A percentile compares a stretch with the other conserved stretches of the same genome.
These are phyloP conservation scores for Corchorus olitorius DNA, from an alignment of 345 rosid genomes.

Conservation along the genomic window DNA sequence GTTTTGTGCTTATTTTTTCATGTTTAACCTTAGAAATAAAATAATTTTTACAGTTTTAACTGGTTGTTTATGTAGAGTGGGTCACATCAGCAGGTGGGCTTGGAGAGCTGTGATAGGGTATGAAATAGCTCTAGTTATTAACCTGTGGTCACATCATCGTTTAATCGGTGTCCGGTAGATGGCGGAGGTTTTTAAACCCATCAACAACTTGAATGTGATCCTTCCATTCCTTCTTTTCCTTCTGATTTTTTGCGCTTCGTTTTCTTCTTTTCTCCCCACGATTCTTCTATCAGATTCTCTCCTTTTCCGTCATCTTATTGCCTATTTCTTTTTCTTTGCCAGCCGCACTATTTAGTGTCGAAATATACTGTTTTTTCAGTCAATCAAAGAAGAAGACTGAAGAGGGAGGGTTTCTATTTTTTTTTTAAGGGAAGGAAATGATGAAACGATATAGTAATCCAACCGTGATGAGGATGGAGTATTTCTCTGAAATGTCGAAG, in stretches of 20 bases:
- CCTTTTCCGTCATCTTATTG: slow-evolving; percentile 15
- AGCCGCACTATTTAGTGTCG: slow-evolving; percentile 5
- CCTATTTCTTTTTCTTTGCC: not conserved
- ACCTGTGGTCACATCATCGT: slow-evolving; percentile 54
- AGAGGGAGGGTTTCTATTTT: not conserved
- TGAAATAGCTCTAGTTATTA: slow-evolving; percentile 55
- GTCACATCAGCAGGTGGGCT: slow-evolving; percentile 98
- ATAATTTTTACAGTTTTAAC: slow-evolving; percentile 57
- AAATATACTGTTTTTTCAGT: slow-evolving; percentile 11
- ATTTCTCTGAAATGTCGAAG: slow-evolving; percentile 15
- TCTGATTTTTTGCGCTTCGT: not conserved
- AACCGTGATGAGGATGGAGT: slow-evolving; percentile 18
- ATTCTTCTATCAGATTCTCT: slow-evolving; percentile 15
- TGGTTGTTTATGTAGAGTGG: slow-evolving; percentile 81
- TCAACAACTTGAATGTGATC: not conserved
- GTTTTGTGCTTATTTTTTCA: slow-evolving; percentile 26
- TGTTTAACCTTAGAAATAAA: not conserved
- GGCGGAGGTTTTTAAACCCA: slow-evolving; percentile 22
- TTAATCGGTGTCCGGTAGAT: slow-evolving; percentile 24
- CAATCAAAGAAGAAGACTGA: slow-evolving; percentile 9
- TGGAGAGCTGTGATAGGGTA: slow-evolving; percentile 40
- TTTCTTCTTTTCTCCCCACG: slow-evolving; percentile 1
- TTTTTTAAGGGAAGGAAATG: not conserved
- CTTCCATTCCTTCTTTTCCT: not conserved
- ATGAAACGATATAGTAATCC: slow-evolving; percentile 21